Base-by-base conservation (phyloP, 202 grass and related monocot genomes). In the Elaeis oleifera region DNA sequence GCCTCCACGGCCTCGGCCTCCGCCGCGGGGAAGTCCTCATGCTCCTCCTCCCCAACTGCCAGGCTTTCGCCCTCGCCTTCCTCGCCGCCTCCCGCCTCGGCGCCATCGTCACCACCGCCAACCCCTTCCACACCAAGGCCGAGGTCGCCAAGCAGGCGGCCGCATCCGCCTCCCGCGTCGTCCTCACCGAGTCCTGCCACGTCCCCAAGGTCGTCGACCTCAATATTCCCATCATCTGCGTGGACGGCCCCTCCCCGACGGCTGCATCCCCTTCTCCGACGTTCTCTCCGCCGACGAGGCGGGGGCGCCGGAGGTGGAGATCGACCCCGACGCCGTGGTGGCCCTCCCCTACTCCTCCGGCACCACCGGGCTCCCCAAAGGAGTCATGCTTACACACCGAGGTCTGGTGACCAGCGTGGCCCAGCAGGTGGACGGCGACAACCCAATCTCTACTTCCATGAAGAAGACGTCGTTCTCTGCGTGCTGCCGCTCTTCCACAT, bases 101-200 rank as follows among this genome's bases (percentile, higher is more conserved):
- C 61, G 83, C 74, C 6, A 65, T 57, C 74, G 53, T 78, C 70
- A 81, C 78, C 78, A 85, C 74, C 5, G 74, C 78, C 44, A 86
- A 74, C 74, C 83, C 83, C 25, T 74, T 86, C 1, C 65, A 86
- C 74, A 86, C 83, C 50, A 55, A 74, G 4, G 50, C 78, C 6
- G 83, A 86, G 78, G 74, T 86, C 64, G 83, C 74, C 70, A 86
- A 86, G 83, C 83, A 86, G 66, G 83, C 60, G 3, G 51, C 66
- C 4, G 70, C 78, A 5, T 78, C 83, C 51, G 70, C 54, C 27
- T 74, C 83, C n/a, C 60, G 64, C 14, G 26, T 78, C 22, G 28
- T 86, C 50, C 1, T 81, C 51, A 86, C 83, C 22, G 83, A 81
- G 60, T 71, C 74, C 1, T 65, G 70, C 4, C 71, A 77, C 74